Evolutionary conservation across 345 rosid genomes (phyloP).

Genomic region (Gossypium ekmanianum): DNA sequence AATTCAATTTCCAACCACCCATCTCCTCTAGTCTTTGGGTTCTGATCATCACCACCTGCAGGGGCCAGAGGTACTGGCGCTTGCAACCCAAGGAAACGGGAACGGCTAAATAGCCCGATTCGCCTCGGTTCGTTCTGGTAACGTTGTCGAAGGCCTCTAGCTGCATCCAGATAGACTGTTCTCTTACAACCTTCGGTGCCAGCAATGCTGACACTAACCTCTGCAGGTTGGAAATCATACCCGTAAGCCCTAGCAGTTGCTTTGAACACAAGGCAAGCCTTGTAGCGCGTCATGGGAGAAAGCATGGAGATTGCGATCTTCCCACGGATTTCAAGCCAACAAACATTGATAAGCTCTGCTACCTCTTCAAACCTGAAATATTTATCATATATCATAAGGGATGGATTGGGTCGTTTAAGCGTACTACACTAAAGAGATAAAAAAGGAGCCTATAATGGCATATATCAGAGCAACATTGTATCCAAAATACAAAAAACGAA

Average conservation of each 20-base stretch:
- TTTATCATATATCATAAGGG: not conserved
- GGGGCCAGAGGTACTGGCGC: not conserved
- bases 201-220: slow-evolving; percentile 29
- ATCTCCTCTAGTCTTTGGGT: slow-evolving; percentile 35
- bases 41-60: slow-evolving; percentile 1
- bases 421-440: not conserved
- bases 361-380: slow-evolving; percentile 41
- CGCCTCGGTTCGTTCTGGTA: not conserved
- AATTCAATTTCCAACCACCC: slow-evolving; percentile 60
- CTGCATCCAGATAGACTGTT: slow-evolving; percentile 17
- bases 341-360: slow-evolving; percentile 41
- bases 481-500: not conserved
- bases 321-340: slow-evolving; percentile 51
- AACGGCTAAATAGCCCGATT: not conserved
- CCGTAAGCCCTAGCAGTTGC: slow-evolving; percentile 21
- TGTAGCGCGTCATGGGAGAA: slow-evolving; percentile 39
- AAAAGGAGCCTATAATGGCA: not conserved
- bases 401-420: not conserved
- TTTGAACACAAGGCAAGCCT: slow-evolving; percentile 47
- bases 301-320: slow-evolving; percentile 33
- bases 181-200: slow-evolving; percentile 21
- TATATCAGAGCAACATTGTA: not conserved
- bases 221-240: slow-evolving; percentile 32
- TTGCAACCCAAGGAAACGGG: not conserved
- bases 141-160: not conserved